These are phyloP conservation scores for Cerrena zonata DNA, from an alignment of 1,284 basidiomycete genomes.

Conservation along the genomic window DNA sequence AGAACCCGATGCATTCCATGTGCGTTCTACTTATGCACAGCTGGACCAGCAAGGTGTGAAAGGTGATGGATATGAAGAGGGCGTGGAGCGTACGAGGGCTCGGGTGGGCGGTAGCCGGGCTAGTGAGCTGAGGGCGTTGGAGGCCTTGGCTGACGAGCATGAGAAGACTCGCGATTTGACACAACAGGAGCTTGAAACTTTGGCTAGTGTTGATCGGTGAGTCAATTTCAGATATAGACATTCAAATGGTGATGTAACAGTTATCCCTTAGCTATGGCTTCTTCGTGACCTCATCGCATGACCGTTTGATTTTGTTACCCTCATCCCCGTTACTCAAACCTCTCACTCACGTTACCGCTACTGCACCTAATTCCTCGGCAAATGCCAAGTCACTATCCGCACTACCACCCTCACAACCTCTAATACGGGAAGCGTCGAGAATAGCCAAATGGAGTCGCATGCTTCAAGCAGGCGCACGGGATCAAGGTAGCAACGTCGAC, in stretches of 20 bases:
- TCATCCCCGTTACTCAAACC: slow-evolving; percentile 58
- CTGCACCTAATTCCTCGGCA: slow-evolving; percentile 34
- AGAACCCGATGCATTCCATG: slow-evolving; percentile 80
- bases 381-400: slow-evolving; percentile 30
- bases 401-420: slow-evolving; percentile 37
- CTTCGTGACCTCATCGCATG: slow-evolving; percentile 70
- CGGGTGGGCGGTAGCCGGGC: slow-evolving; percentile 56
- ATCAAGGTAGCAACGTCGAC: slow-evolving; percentile 72
- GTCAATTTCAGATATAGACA: slow-evolving; percentile 20
- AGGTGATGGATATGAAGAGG: slow-evolving; percentile 88
- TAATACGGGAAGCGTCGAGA: slow-evolving; percentile 61
- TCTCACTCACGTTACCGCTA: slow-evolving; percentile 43
- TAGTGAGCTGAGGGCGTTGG: slow-evolving; percentile 51
- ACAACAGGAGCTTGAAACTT: slow-evolving; percentile 58
- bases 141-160: slow-evolving; percentile 47
- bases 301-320: slow-evolving; percentile 67
- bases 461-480: slow-evolving; percentile 65
- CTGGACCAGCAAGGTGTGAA: slow-evolving; percentile 80
- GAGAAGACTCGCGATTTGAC: slow-evolving; percentile 60
- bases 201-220: slow-evolving; percentile 77
- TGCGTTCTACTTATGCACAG: slow-evolving; percentile 83
- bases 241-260: slow-evolving; percentile 8
- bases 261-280: slow-evolving; percentile 71
- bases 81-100: slow-evolving; percentile 88
- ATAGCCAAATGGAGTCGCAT: slow-evolving; percentile 87